Percentiles rank a stretch among this genome's conserved stretches.
Evolutionary conservation across 345 rosid species (phyloP).

Genomic region (Euphorbia pulcherrima): DNA sequence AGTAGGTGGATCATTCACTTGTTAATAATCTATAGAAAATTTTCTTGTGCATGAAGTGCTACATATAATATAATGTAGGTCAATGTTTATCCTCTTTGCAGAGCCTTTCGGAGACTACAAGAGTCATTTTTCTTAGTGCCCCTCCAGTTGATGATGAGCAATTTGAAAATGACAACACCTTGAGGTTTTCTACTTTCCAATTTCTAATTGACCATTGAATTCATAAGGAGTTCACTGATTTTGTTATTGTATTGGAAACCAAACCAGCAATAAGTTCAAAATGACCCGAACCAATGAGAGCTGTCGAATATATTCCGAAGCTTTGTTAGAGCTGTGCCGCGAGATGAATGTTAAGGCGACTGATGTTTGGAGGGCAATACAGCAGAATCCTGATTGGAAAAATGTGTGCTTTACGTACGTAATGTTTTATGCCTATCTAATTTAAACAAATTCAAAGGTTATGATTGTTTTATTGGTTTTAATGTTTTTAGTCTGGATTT

Average conservation of each 20-base stretch:
- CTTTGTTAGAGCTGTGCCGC: slow-evolving; percentile 18
- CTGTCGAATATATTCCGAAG: slow-evolving; percentile 23
- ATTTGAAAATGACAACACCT: background rate
- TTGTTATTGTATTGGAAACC: background rate
- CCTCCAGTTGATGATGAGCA: slow-evolving; percentile 24
- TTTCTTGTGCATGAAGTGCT: too few relatives aligned
- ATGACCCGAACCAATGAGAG: slow-evolving; percentile 22
- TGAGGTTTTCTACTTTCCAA: background rate
- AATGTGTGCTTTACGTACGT: slow-evolving; percentile 21
- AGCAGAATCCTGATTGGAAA: slow-evolving; percentile 16
- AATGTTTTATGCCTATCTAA: too few relatives aligned
- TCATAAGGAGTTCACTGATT: too few relatives aligned
- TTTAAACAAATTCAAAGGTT: background rate
- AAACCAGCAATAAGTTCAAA: background rate
- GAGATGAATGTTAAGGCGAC: slow-evolving; percentile 17
- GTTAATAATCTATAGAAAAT: too few relatives aligned
- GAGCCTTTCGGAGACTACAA: slow-evolving; percentile 25
- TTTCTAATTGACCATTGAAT: background rate
- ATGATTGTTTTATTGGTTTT: background rate
- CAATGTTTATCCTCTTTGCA: background rate
- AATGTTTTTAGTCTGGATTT: background rate
- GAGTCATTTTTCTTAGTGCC: slow-evolving; percentile 20
- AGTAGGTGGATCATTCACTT: too few relatives aligned
- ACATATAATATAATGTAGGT: too few relatives aligned
- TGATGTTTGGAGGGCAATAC: slow-evolving; percentile 25